Evolutionary conservation across 129 eudicot genomes (phyloP), one percentile per base, ranked within the genome.

Genomic region (Helianthus annuus): DNA sequence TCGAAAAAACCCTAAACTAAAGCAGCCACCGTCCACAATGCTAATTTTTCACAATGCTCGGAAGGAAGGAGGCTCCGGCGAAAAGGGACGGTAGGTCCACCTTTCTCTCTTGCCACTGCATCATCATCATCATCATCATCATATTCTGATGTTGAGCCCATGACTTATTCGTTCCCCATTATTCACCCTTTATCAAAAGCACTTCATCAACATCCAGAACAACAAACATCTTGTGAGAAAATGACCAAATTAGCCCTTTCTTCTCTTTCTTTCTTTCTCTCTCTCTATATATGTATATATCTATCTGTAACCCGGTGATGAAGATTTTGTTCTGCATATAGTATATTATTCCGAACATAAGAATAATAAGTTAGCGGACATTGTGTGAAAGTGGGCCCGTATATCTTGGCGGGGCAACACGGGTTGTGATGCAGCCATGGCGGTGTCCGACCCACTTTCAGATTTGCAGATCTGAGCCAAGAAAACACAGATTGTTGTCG

Each of bases 61-160:
- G 22, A 19, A 19, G 22, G 22, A 19, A 19, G 22, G 22, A 19
- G 22, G 22, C 22, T 19, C 22, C 22, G 22, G 22, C 22, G n/a
- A 19, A 19, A 0, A 19, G 22, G 22, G 22, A 19, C 22, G 22
- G 22, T 19, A 19, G 22, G 22, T 19, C 22, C 22, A 19, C 22
- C 22, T 19, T 19, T 19, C 57, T 46, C 42, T 46, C 71, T 11
- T 5, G 42, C 40, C 64, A 59, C 42, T 29, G 7, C 40, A 58
- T 58, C 16, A 10, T 29, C 42, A 2, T 16, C 22, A 19, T 19
- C 22, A 19, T 19, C 2, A 59, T n/a, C n/a, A n/a, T n/a, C n/a
- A n/a, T n/a, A n/a, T n/a, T n/a, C n/a, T 55, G 6, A 24, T 58
- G 64, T 64, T 40, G 32, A 39, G 52, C 56, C 71, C 16, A 66